phyloP scores from a whole-genome alignment of 1,284 basidiomycete species.

The Boletus semigastroideus region DNA sequence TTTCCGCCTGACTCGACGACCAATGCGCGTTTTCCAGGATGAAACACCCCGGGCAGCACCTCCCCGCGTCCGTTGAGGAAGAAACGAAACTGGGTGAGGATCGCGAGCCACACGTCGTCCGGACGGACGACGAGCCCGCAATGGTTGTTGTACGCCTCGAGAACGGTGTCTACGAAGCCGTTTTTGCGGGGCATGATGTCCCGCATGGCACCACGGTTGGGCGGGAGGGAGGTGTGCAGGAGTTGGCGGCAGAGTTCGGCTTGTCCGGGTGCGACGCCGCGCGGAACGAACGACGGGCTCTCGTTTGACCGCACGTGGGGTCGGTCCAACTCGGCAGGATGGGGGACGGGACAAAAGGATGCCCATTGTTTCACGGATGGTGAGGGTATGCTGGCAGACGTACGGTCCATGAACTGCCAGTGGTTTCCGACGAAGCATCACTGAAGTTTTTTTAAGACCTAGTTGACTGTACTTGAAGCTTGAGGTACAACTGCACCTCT shows the following conservation, averaged over 20 bases:
- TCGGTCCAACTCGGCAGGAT: slow-evolving; percentile 29
- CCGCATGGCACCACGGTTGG: slow-evolving; percentile 18
- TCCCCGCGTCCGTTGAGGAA: slow-evolving; percentile 45
- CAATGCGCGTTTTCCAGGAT: slow-evolving; percentile 39
- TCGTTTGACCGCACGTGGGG: slow-evolving; percentile 23
- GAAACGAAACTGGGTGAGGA: slow-evolving; percentile 43
- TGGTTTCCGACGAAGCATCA: slow-evolving; percentile 12
- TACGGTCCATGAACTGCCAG: slow-evolving; percentile 18
- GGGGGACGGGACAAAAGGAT: slow-evolving; percentile 27
- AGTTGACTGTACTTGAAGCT: too few species aligned
- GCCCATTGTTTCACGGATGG: slow-evolving; percentile 5
- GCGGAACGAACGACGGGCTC: slow-evolving; percentile 19
- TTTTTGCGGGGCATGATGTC: slow-evolving; percentile 32
- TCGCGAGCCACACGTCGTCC: slow-evolving; percentile 47
- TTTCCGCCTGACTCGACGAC: slow-evolving; percentile 26
- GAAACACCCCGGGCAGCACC: slow-evolving; percentile 38
- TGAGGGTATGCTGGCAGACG: neutral
- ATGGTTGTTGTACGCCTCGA: slow-evolving; percentile 41
- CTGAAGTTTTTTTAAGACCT: too few species aligned
- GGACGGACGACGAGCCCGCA: slow-evolving; percentile 39
- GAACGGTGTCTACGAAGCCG: slow-evolving; percentile 39
- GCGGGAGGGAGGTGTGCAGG: slow-evolving; percentile 30
- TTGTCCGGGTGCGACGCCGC: slow-evolving; percentile 20
- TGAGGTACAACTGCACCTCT: too few species aligned
- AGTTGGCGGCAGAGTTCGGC: slow-evolving; percentile 19